These are phyloP conservation scores for Ustilago sp. DNA, from an alignment of 1,284 basidiomycete genomes.

Conservation along the genomic window DNA sequence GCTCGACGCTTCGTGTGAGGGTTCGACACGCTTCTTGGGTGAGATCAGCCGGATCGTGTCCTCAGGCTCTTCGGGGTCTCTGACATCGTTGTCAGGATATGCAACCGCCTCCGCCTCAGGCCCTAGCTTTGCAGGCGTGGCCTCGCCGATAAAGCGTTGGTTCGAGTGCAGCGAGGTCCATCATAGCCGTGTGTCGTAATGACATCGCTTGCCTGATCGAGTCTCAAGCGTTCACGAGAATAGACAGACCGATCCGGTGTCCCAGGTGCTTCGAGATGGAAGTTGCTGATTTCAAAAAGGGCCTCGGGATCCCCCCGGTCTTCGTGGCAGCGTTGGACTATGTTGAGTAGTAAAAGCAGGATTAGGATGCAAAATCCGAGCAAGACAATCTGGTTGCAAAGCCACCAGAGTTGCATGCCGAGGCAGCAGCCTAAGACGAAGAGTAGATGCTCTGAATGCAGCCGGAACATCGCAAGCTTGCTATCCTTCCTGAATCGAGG, in stretches of 20 bases:
- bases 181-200: not conserved
- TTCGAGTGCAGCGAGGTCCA: not conserved
- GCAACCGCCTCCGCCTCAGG: not conserved
- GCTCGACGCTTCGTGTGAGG: not conserved
- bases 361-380: slow-evolving; percentile 1
- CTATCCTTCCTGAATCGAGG: too few relatives aligned
- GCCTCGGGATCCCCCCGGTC: not conserved
- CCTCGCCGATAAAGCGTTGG: not conserved
- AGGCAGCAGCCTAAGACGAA: slow-evolving; percentile 15
- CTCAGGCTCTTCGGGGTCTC: not conserved
- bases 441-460: not conserved
- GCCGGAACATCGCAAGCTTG: not conserved
- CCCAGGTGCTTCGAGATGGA: not conserved
- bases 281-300: not conserved
- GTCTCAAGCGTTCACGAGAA: not conserved
- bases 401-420: slow-evolving; percentile 6
- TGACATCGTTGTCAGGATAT: not conserved
- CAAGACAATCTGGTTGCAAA: slow-evolving; percentile 6
- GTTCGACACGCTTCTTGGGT: too few relatives aligned
- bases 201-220: not conserved
- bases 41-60: not conserved
- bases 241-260: not conserved
- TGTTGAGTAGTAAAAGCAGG: not conserved
- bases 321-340: not conserved
- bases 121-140: not conserved